Conservation (phyloP, 805 yeast species). For the Cephaloascus albidus region DNA sequence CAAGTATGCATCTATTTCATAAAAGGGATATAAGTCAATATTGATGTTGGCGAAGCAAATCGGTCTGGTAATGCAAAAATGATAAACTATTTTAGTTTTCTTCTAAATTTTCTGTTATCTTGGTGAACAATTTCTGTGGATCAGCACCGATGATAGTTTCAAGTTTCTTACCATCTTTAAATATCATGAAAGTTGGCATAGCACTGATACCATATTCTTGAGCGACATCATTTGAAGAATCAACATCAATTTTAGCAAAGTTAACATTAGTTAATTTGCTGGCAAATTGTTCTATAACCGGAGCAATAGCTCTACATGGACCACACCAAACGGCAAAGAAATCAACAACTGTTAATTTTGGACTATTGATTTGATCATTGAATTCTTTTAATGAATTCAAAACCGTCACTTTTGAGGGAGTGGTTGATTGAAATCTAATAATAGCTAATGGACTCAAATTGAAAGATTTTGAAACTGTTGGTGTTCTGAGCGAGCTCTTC, state of each 20-base stretch:
- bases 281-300: slow-evolving; percentile 35
- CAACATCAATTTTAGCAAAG: slow-evolving; percentile 68
- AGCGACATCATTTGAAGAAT: slow-evolving; percentile 50
- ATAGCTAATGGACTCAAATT: too few relatives aligned
- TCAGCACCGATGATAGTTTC: slow-evolving; percentile 62
- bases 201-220: slow-evolving; percentile 53
- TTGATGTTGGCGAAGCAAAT: too few relatives aligned
- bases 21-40: too few relatives aligned
- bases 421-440: too few relatives aligned
- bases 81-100: too few relatives aligned
- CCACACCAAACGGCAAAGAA: slow-evolving; percentile 74
- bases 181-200: slow-evolving; percentile 67
- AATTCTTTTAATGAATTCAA: slow-evolving; percentile 17
- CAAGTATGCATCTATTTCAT: too few relatives aligned
- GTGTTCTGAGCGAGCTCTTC: not conserved
- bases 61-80: too few relatives aligned
- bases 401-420: not conserved
- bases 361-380: slow-evolving; percentile 17
- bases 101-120: not conserved
- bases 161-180: slow-evolving; percentile 49
- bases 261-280: slow-evolving; percentile 37
- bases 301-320: slow-evolving; percentile 69
- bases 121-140: slow-evolving; percentile 13
- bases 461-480: too few relatives aligned
- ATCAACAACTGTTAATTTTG: slow-evolving; percentile 45